phyloP scores from a whole-genome alignment of 306 rosid species.

The Prunus davidiana region DNA sequence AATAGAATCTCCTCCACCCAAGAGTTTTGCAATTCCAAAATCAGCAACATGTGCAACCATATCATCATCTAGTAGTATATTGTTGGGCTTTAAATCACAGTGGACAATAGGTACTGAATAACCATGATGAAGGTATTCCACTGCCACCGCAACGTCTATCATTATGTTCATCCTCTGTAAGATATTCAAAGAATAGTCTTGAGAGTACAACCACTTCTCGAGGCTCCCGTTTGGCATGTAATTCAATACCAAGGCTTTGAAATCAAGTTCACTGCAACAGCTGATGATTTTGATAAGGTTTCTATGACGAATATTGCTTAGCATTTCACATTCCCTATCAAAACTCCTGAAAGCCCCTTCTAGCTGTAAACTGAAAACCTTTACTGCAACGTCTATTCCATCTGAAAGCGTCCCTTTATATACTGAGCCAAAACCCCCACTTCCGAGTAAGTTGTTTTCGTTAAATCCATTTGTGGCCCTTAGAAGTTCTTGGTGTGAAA shows the following conservation, averaged over 20 bases:
- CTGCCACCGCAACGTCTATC: not conserved
- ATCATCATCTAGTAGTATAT: too few relatives aligned
- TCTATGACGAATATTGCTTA: not conserved
- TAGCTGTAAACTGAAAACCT: slow-evolving; percentile 12
- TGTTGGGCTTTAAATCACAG: slow-evolving; percentile 23
- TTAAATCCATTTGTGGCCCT: slow-evolving; percentile 13
- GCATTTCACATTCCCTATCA: not conserved
- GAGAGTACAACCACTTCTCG: slow-evolving; percentile 6
- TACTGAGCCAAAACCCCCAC: slow-evolving; percentile 12
- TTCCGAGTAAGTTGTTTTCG: not conserved
- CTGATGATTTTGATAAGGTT: slow-evolving; percentile 23
- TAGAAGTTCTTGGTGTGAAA: slow-evolving; percentile 18
- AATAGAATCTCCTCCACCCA: slow-evolving; percentile 27
- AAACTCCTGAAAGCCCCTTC: slow-evolving; percentile 3
- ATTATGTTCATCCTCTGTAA: slow-evolving; percentile 18
- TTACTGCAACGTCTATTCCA: slow-evolving; percentile 15
- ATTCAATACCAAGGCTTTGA: slow-evolving; percentile 19
- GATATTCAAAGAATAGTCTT: not conserved
- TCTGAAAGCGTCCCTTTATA: slow-evolving; percentile 18
- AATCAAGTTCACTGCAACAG: slow-evolving; percentile 8
- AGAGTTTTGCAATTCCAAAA: slow-evolving; percentile 28
- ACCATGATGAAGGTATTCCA: slow-evolving; percentile 43
- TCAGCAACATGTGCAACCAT: slow-evolving; percentile 18
- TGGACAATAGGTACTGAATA: slow-evolving; percentile 24
- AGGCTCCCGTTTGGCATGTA: slow-evolving; percentile 29